Conservation (phyloP, 495 filamentous ascomycete species). For the Letharia columbiana region DNA sequence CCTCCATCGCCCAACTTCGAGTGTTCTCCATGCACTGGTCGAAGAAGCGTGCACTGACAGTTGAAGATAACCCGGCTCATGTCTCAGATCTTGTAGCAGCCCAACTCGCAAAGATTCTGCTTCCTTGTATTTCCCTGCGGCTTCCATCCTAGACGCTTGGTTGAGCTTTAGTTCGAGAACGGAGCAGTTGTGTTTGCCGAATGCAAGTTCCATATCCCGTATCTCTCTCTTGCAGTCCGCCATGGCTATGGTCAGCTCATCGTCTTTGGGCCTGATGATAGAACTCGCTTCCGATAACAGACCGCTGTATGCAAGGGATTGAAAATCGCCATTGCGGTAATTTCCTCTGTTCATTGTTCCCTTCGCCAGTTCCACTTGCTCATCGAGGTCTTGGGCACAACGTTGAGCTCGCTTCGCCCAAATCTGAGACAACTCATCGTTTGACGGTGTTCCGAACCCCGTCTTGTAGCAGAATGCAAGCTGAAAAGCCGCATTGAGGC, state of each 20-base stretch:
- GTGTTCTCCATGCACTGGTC: neutral
- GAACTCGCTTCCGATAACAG: neutral
- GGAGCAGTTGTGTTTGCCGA: neutral
- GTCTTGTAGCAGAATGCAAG: constrained; percentile 5
- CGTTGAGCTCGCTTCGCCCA: constrained; percentile 5
- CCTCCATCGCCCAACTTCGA: neutral
- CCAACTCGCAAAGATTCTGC: constrained; percentile 6
- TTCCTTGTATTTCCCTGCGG: constrained; percentile 4
- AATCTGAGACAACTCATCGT: neutral
- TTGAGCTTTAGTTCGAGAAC: neutral
- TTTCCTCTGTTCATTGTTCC: neutral
- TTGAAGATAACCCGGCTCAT: neutral
- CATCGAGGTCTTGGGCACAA: neutral
- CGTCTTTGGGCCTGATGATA: neutral
- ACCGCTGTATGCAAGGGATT: neutral
- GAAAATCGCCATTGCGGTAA: neutral
- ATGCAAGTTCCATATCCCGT: neutral
- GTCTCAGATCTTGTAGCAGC: constrained; percentile 6
- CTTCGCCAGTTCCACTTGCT: neutral
- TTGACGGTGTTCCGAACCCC: constrained; percentile 3
- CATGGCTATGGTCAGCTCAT: neutral
- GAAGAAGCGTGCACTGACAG: neutral
- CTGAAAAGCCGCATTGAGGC: constrained; percentile 9
- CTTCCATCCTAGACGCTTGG: neutral
- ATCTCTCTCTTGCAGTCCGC: neutral